These are phyloP conservation scores for Colletotrichum abscissum DNA, from an alignment of 2,329 filamentous ascomycete species.

Conservation along the genomic window DNA sequence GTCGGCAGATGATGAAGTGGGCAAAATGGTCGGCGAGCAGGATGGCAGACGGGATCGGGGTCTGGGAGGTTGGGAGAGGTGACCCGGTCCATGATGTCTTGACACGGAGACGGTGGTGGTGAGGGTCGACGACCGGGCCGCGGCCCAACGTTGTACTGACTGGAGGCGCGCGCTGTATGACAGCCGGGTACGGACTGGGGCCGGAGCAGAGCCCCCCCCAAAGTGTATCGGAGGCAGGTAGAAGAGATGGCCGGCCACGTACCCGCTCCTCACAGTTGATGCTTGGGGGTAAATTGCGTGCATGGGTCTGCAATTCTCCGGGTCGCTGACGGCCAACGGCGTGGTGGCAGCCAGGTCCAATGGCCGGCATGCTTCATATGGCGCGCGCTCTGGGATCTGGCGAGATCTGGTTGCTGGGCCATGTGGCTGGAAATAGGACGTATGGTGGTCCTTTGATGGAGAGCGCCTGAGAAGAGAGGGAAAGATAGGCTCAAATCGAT, in stretches of 20 bases:
- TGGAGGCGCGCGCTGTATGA: conserved; percentile 31
- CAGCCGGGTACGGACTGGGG: conserved; percentile 1
- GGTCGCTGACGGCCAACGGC: conserved; percentile 25
- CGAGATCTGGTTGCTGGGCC: conserved; percentile 3
- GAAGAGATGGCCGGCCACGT: neutral
- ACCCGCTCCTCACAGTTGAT: neutral
- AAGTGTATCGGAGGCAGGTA: conserved; percentile 16
- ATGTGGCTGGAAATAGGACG: conserved; percentile 3
- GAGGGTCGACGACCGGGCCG: conserved; percentile 19
- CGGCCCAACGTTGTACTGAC: conserved; percentile 13
- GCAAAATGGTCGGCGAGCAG: neutral
- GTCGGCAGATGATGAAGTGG: neutral
- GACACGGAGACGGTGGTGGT: conserved; percentile 1
- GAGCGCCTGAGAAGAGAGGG: conserved; percentile 23
- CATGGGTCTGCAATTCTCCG: conserved; percentile 25
- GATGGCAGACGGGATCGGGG: neutral
- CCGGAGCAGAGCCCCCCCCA: neutral
- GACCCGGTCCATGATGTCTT: neutral
- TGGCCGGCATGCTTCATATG: conserved; percentile 29
- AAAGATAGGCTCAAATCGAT: conserved; percentile 25
- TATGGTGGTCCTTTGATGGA: conserved; percentile 9
- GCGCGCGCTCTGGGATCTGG: conserved; percentile 32
- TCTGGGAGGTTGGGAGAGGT: neutral
- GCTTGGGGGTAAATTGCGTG: neutral
- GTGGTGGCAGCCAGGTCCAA: conserved; percentile 6